These are phyloP conservation scores for Pisolithus thermaeus DNA, from an alignment of 1,284 basidiomycete species.

Conservation along the genomic window DNA sequence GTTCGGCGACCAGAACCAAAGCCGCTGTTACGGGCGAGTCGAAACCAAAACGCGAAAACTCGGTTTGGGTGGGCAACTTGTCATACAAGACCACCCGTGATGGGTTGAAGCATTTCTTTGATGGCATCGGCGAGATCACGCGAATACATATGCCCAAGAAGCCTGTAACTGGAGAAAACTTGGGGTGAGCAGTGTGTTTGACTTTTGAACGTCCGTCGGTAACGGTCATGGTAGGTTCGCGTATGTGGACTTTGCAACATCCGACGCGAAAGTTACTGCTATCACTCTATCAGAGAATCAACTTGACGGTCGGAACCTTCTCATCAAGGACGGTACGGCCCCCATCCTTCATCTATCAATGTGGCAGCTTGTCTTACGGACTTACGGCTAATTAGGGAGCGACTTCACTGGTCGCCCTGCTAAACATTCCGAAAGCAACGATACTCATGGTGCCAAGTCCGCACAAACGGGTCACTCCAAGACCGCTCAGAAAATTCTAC, in stretches of 20 bases:
- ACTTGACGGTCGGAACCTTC: slow-evolving; percentile 79
- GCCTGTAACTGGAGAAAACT: slow-evolving; percentile 53
- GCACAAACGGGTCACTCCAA: slow-evolving; percentile 49
- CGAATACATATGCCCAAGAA: slow-evolving; percentile 73
- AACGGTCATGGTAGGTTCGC: slow-evolving; percentile 66
- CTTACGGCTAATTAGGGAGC: slow-evolving; percentile 43
- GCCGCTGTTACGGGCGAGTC: slow-evolving; percentile 8
- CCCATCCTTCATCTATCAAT: slow-evolving; percentile 7
- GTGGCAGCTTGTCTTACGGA: slow-evolving; percentile 12
- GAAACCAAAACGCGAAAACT: slow-evolving; percentile 58
- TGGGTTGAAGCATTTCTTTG: slow-evolving; percentile 67
- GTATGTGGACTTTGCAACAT: slow-evolving; percentile 88
- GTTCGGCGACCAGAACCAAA: slow-evolving; percentile 22
- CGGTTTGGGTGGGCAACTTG: slow-evolving; percentile 94
- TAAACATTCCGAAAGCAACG: slow-evolving; percentile 18
- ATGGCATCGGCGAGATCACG: slow-evolving; percentile 66
- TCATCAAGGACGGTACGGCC: slow-evolving; percentile 88
- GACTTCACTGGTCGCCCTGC: slow-evolving; percentile 66
- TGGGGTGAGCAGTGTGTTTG: slow-evolving; percentile 44
- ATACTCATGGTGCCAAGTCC: slow-evolving; percentile 22
- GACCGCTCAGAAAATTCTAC: slow-evolving; percentile 77
- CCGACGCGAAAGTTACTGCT: slow-evolving; percentile 69
- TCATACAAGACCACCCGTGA: slow-evolving; percentile 84
- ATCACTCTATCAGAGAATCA: slow-evolving; percentile 78
- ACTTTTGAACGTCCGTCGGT: neutral